phyloP scores from a whole-genome alignment of 2,329 filamentous ascomycete genomes.

The Colletotrichum coccodes region DNA sequence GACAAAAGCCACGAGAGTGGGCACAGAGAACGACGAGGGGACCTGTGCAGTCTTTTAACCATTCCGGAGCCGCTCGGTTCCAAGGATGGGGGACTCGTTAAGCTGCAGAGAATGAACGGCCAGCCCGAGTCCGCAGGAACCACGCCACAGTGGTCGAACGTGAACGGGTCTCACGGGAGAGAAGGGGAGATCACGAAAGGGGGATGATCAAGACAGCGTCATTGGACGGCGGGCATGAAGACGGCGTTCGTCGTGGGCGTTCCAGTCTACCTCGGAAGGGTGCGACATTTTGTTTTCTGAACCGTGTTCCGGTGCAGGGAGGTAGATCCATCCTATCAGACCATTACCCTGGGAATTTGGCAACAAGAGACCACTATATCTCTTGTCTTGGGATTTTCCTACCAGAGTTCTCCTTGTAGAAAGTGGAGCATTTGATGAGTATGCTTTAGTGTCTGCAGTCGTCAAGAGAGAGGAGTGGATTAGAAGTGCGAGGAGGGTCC shows the following conservation, averaged over 20 bases:
- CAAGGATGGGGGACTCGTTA: neutral
- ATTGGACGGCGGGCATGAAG: neutral
- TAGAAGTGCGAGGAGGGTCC: neutral
- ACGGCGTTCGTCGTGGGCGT: neutral
- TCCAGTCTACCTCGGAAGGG: neutral
- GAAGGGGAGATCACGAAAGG: neutral
- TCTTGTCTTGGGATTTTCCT: neutral
- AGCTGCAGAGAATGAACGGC: neutral
- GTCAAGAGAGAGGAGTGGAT: neutral
- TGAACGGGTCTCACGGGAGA: neutral
- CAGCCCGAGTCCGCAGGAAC: neutral
- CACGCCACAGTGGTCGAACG: neutral
- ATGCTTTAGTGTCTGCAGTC: neutral
- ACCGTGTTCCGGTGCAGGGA: neutral
- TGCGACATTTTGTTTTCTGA: neutral
- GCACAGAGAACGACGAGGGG: neutral
- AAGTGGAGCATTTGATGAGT: neutral
- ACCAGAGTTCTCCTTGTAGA: neutral
- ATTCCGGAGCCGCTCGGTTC: neutral
- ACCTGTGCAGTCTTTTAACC: slow-evolving; percentile 18
- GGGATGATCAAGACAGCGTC: neutral
- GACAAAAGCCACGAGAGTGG: neutral
- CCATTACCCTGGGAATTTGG: neutral
- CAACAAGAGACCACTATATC: neutral
- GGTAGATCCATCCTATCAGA: neutral